Evolutionary conservation across 2,329 filamentous ascomycete species (phyloP).

Genomic region (Botrytis hyacinthi): DNA sequence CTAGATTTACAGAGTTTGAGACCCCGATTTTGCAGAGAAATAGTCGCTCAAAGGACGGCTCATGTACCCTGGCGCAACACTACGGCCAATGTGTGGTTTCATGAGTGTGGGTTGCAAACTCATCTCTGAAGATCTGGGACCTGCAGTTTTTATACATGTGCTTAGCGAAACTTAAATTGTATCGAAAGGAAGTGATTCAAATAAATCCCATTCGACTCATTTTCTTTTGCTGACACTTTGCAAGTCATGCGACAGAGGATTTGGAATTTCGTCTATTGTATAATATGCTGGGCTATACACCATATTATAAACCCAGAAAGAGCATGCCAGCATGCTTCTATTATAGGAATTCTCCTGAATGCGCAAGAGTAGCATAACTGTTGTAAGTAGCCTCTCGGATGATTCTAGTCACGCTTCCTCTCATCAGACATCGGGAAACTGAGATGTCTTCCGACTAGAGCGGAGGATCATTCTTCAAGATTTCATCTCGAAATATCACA

Average conservation of each 20-base stretch:
- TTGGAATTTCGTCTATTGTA: no score
- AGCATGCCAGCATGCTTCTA: not conserved
- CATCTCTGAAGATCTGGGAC: accelerated
- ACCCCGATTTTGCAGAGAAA: not conserved
- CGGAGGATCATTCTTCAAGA: no score
- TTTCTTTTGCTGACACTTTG: not conserved
- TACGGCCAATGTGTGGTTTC: not conserved
- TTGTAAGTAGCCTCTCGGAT: not conserved
- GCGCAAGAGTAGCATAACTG: not conserved
- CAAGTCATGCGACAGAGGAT: not conserved
- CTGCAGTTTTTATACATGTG: not conserved
- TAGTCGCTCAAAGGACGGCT: not conserved
- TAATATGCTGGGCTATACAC: not conserved
- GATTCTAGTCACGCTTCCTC: not conserved
- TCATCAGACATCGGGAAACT: not conserved
- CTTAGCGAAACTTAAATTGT: accelerated
- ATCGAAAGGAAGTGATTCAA: accelerated
- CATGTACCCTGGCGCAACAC: not conserved
- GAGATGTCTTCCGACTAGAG: accelerated
- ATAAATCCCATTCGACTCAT: not conserved
- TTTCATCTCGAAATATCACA: accelerated
- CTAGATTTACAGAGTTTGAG: accelerated
- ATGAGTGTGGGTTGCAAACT: not conserved
- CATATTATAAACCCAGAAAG: not conserved
- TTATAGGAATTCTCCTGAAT: not conserved